phyloP scores from a whole-genome alignment of 2,329 filamentous ascomycete genomes.

The Gyromitra esculenta region DNA sequence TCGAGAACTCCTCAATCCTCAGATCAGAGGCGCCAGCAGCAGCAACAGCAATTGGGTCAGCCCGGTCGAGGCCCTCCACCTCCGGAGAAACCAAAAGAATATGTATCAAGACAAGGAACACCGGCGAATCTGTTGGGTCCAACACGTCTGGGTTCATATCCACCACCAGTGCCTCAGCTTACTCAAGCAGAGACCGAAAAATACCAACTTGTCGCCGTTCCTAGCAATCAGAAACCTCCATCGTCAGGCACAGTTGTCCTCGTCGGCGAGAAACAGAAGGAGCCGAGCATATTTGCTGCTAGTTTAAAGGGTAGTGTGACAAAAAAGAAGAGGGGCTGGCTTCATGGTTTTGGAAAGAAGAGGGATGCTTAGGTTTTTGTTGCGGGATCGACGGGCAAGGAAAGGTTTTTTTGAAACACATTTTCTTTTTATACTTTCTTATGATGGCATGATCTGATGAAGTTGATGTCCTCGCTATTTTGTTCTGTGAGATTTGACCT shows the following conservation, averaged over 20 bases:
- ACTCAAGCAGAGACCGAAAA: constrained; percentile 30
- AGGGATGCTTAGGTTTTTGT: constrained; percentile 16
- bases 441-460: constrained; percentile 10
- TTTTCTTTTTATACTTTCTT: constrained; percentile 9
- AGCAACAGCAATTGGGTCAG: constrained; percentile 2
- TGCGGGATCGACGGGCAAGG: not conserved
- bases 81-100: constrained; percentile 1
- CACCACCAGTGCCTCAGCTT: constrained; percentile 22
- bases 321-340: constrained; percentile 40
- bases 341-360: constrained; percentile 38
- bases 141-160: not conserved
- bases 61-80: not conserved
- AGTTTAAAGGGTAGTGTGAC: constrained; percentile 38
- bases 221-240: constrained; percentile 23
- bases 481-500: constrained; percentile 1
- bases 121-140: not conserved
- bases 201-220: constrained; percentile 20
- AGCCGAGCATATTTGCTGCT: constrained; percentile 5
- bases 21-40: not conserved
- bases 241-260: constrained; percentile 37
- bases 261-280: constrained; percentile 33
- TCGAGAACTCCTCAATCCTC: constrained; percentile 1
- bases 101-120: not conserved
- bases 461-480: constrained; percentile 25
- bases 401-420: constrained; percentile 3